A percentile compares a stretch with the other conserved stretches of the same genome.
phyloP scores from a whole-genome alignment of 2,329 filamentous ascomycete genomes.

The Sarocladiaceae sp. region DNA sequence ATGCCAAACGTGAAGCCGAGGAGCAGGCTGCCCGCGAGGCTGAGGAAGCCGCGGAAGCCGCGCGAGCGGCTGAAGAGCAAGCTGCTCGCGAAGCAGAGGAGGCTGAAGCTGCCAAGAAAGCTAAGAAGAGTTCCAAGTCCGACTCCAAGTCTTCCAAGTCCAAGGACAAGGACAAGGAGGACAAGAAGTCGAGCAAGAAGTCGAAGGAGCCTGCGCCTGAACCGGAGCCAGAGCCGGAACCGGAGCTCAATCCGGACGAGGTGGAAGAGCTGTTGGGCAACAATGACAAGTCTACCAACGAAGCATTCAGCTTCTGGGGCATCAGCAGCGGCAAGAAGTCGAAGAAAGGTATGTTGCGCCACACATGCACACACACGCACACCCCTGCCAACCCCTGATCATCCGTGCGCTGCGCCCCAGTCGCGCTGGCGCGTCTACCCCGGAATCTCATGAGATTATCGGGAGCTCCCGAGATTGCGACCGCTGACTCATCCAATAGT shows the following conservation, averaged over 20 bases:
- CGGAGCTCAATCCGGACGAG: conserved; percentile 34
- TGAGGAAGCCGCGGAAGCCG: conserved; percentile 21
- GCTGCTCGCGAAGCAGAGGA: conserved; percentile 23
- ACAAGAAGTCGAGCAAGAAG: conserved; percentile 18
- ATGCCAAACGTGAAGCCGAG: conserved; percentile 16
- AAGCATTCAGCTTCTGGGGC: conserved; percentile 54
- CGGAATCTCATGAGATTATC: conserved; percentile 16
- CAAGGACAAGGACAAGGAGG: conserved; percentile 22
- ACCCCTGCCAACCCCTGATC: conserved; percentile 4
- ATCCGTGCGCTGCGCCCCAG: conserved; percentile 1
- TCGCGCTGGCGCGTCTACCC: conserved; percentile 9
- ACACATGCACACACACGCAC: conserved; percentile 21
- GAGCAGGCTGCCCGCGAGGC: conserved; percentile 21
- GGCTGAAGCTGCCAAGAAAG: conserved; percentile 23
- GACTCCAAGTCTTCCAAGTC: conserved; percentile 29
- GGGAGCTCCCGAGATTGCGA: conserved; percentile 34
- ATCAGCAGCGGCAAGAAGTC: conserved; percentile 35
- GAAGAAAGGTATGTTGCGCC: conserved; percentile 32
- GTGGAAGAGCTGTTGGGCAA: conserved; percentile 35
- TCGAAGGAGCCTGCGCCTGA: conserved; percentile 16
- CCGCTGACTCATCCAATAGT: conserved; percentile 43
- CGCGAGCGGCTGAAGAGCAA: conserved; percentile 20
- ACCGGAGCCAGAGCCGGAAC: conserved; percentile 15
- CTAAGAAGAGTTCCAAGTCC: conserved; percentile 31
- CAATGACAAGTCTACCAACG: conserved; percentile 24